Base-by-base conservation (phyloP, 495 filamentous ascomycete species). In the Podospora pseudoanserina region DNA sequence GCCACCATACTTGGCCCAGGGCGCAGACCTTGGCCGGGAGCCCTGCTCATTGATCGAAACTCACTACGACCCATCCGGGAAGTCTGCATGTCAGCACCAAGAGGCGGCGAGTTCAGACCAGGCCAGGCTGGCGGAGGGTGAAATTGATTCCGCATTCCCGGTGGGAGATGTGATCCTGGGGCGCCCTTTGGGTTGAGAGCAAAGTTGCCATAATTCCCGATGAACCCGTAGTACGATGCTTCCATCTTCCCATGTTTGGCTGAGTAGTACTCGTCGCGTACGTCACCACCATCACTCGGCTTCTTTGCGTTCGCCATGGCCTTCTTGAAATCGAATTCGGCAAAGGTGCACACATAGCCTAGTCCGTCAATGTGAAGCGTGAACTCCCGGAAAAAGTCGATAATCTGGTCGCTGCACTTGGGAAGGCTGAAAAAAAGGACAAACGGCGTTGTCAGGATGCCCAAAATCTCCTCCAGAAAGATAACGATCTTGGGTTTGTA, bases 191-290 rank as follows among this genome's bases (percentile, higher is more conserved):
- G 85, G 73, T 90, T 91, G 55, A 85, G 77, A 44, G 86, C 88
- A 78, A 96, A 97, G 68, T 96, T 82, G 53, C 86, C 88, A 77
- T 99, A 99, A 66, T 96, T 91, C 76, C 96, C 92, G 64, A 97
- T 80, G 75, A 99, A 99, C 5, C 92, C 91, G 70, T 93, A 91
- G 74, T 96, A 94, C 1, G 95, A 97, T 19, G 92, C 92, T 26
- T 94, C 87, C 93, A 99, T 97, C 83, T 99, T 99, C 69, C 92
- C 92, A 72, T 98, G 92, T 74, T 97, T 97, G 62, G 93, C 91
- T 3, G 92, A 88, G 74, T 93, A 98, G 77, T 97, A 97, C 70
- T 97, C 94, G 30, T 93, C 91, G 3, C 94, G 88, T 7, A 91
- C 85, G 74, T 92, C 93, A 39, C 67, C 71, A 54, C 72, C 78